A percentile compares a stretch with the other conserved stretches of the same genome.
These are phyloP conservation scores for Theileria orientalis DNA, from an alignment of 169 alveolate species.

Conservation along the genomic window DNA sequence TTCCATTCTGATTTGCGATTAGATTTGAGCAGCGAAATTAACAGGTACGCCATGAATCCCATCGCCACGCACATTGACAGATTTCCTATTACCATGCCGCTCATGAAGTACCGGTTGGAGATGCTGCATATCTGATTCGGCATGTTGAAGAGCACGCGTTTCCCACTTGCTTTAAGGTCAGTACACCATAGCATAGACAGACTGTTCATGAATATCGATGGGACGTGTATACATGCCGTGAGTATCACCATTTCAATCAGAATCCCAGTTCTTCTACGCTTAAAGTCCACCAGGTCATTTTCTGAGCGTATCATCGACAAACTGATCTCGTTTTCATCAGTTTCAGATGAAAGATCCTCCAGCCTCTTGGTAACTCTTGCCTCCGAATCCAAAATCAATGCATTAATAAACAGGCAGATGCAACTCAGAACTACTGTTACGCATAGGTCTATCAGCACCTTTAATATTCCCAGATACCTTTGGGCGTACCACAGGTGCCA, in stretches of 20 bases:
- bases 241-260: slow-evolving; percentile 40
- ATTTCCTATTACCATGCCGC: slow-evolving; percentile 23
- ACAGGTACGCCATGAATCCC: slow-evolving; percentile 10
- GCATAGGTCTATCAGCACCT: slow-evolving; percentile 41
- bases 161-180: slow-evolving; percentile 6
- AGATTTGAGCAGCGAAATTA: slow-evolving; percentile 1
- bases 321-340: background rate
- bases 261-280: background rate
- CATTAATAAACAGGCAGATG: slow-evolving; percentile 20
- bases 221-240: slow-evolving; percentile 34
- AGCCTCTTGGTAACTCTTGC: background rate
- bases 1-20: slow-evolving; percentile 26
- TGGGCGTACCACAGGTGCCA: slow-evolving; percentile 51
- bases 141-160: slow-evolving; percentile 36
- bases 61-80: too few species aligned
- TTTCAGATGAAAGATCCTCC: background rate
- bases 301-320: too few species aligned
- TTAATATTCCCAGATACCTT: slow-evolving; percentile 22
- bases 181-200: slow-evolving; percentile 58
- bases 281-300: background rate
- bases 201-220: slow-evolving; percentile 25
- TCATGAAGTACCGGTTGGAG: slow-evolving; percentile 15
- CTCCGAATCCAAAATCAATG: background rate
- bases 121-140: slow-evolving; percentile 57
- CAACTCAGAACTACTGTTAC: too few species aligned